These are phyloP conservation scores for Madurella fahalii DNA, from an alignment of 2,329 filamentous ascomycete genomes.

Conservation along the genomic window DNA sequence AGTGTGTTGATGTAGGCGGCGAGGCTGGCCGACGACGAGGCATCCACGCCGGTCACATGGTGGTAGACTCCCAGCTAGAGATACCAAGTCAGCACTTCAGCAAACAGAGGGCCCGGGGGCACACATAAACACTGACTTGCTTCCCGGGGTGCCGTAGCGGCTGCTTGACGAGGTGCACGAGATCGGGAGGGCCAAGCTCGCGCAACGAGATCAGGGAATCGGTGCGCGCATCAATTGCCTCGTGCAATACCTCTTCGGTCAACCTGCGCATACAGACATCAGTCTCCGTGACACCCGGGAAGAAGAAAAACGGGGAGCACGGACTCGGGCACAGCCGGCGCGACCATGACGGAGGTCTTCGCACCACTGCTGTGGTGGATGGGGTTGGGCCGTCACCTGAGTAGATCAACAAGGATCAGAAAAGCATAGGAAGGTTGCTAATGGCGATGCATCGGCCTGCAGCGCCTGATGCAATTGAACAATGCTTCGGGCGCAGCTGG, in stretches of 20 bases:
- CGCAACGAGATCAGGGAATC: conserved; percentile 81
- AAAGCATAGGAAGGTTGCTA: not conserved
- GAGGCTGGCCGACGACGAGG: conserved; percentile 92
- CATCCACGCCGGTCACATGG: conserved; percentile 95
- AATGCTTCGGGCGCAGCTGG: not conserved
- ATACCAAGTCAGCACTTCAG: not conserved
- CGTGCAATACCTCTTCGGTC: conserved; percentile 87
- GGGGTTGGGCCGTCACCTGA: not conserved
- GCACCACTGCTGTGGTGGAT: conserved; percentile 5
- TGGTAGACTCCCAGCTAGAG: conserved; percentile 85
- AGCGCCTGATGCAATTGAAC: not conserved
- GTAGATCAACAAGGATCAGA: not conserved
- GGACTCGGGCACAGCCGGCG: conserved; percentile 73
- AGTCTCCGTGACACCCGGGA: conserved; percentile 10
- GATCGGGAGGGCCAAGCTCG: conserved; percentile 91
- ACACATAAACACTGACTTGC: conserved; percentile 39
- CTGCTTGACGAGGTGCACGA: conserved; percentile 89
- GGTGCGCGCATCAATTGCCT: conserved; percentile 87
- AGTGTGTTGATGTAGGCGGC: conserved; percentile 98
- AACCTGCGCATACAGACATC: conserved; percentile 54
- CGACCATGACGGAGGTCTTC: conserved; percentile 54
- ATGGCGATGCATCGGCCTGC: not conserved
- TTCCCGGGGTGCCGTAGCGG: conserved; percentile 53
- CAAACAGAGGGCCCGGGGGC: not conserved
- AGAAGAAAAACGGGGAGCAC: conserved; percentile 29